Conservation (phyloP, 441 rosid genomes). For the Metrosideros polymorpha region DNA sequence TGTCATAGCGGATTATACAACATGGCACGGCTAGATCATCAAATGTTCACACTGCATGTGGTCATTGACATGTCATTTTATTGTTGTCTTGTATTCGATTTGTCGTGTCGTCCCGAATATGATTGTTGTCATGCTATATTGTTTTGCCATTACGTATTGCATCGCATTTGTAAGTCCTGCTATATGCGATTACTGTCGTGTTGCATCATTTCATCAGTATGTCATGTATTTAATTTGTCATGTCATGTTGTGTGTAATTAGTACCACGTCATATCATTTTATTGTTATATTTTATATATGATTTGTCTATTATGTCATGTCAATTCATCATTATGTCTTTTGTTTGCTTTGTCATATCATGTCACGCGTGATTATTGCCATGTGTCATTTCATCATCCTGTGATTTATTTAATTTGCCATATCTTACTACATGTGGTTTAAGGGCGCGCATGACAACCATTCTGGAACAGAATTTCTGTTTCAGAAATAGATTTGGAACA, state of each 20-base stretch:
- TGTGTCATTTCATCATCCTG: too few species aligned
- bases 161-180: not conserved
- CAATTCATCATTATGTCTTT: rapidly evolving
- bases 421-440: not conserved
- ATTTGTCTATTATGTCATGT: not conserved
- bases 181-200: rapidly evolving
- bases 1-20: not conserved
- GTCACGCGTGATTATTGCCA: too few species aligned
- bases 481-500: too few species aligned
- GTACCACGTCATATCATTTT: rapidly evolving
- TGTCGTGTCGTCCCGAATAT: rapidly evolving
- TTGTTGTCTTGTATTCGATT: too few species aligned
- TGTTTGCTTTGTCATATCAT: not conserved
- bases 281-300: rapidly evolving
- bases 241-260: not conserved
- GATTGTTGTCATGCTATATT: not conserved
- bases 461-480: too few species aligned
- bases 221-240: not conserved
- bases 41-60: rapidly evolving
- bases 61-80: too few species aligned
- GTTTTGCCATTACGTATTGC: rapidly evolving
- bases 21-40: not conserved
- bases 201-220: not conserved
- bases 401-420: too few species aligned
- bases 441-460: too few species aligned